Evolutionary conservation across 352 stramenopile genomes (phyloP), one percentile per base, ranked within the genome.

Genomic region (Phytophthora macrochlamydospora): DNA sequence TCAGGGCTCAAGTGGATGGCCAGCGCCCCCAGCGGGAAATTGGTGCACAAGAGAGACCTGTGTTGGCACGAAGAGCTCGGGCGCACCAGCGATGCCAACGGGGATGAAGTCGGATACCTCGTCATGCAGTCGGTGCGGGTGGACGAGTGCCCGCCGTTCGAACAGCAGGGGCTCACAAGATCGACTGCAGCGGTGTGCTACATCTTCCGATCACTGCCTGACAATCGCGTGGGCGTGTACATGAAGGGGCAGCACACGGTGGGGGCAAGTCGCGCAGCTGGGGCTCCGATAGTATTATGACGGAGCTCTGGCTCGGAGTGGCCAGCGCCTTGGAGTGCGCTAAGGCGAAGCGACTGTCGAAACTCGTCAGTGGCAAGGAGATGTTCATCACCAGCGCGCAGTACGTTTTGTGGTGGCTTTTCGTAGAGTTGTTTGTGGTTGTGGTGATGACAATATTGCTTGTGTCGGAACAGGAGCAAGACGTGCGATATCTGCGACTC

Each of bases 11-110:
- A 91, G 58, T 91, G 79, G 79, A 69, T 89, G 51, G 81, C 79
- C 13, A 75, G 62, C 30, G 70, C 76, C 5, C 67, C 73, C 7
- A 70, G 56, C 12, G 70, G 78, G 48, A 91, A 85, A 50, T 64
- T 90, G 11, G 67, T 89, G 45, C 76, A 85, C 73, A 90, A 90
- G 60, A 72, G 81, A 48, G 83, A 90, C 48, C 44, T 88, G 44
- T 90, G 83, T 59, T 92, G 77, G 74, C 58, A 89, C 53, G 83
- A 92, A 37, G 70, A 87, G 50, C 80, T 87, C 50, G 81, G 81
- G 2, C 52, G 85, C 45, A 84, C 70, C n/a, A 60, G 62, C 35
- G 78, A 90, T 50, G 61, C 58, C 11, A 72, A 77, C 51, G 83
- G 79, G 12, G 56, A 87, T 7, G 73, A 89, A 28, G 59, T 92